Evolutionary conservation across 106 monocot genomes (phyloP), one percentile per base, ranked within the genome.

Genomic region (Platanthera zijinensis): DNA sequence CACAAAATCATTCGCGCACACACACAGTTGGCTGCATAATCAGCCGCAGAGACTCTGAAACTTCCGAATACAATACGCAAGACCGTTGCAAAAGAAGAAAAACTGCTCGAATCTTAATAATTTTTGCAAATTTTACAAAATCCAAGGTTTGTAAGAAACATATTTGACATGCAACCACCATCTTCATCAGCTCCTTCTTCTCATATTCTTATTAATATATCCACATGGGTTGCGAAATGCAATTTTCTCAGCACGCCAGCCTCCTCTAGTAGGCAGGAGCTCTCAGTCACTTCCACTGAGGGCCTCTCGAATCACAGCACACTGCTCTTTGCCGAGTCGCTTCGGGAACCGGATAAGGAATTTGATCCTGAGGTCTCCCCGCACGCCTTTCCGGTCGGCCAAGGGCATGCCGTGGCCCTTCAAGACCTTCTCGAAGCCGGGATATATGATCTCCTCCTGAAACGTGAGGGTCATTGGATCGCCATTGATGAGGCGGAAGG

Each of bases 401-500:
- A 83, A 12, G 2, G 94, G 94, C 94, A 95, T 95, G 50, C 94
- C 94, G 19, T 89, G 77, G 50, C 89, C 89, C 18, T 69, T 74
- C 62, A 91, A 75, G 12, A 89, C 81, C 82, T 89, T 95, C 85
- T 91, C 94, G 49, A 74, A 90, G 2, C 86, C 94, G 0, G 88
- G 90, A 64, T 79, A 75, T 21, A 95, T 81, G 73, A 95, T 80
- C 76, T 92, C 90, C 6, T 87, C 85, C 5, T 54, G 11, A 52
- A 89, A 85, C 3, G 80, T 46, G 72, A 80, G 91, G 59, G 73
- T 87, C 83, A 87, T 81, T 79, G 82, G 84, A 70, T 95, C 91
- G 2, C 94, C 94, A 7, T 46, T 76, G 6, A 91, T 48, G 17
- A 85, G 83, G 48, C 78, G 66, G 74, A 95, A 87, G 32, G 86